Conservation (phyloP, 2,329 filamentous ascomycete species). For the Cytospora schulzeri region DNA sequence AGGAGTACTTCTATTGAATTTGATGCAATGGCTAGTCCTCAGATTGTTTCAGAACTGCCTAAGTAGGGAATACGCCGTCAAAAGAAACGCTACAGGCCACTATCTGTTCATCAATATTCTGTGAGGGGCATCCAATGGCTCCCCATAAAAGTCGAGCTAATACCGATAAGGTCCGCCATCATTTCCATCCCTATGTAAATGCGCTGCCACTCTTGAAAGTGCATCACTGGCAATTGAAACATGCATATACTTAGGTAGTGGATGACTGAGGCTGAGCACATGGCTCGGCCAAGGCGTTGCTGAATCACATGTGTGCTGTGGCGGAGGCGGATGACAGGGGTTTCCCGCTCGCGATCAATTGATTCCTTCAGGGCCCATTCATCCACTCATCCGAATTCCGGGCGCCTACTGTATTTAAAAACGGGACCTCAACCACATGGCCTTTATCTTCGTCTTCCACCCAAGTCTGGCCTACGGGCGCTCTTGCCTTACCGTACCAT, state of each 20-base stretch:
- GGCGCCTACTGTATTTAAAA: neutral
- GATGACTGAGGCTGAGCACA: conserved; percentile 23
- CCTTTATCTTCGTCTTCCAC: neutral
- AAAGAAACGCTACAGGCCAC: neutral
- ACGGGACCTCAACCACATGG: neutral
- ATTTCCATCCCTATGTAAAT: neutral
- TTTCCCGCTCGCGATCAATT: conserved; percentile 8
- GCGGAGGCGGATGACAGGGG: neutral
- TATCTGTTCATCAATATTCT: neutral
- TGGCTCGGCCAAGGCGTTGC: conserved; percentile 13
- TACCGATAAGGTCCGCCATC: neutral
- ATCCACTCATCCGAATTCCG: neutral
- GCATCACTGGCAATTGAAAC: neutral
- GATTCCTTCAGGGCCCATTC: neutral
- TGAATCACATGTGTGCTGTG: neutral
- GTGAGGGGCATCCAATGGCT: neutral
- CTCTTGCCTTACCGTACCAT: neutral
- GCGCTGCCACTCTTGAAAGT: neutral
- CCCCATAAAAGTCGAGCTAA: conserved; percentile 4
- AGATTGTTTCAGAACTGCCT: neutral
- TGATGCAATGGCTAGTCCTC: too few species aligned
- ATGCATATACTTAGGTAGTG: neutral
- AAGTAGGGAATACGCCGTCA: neutral
- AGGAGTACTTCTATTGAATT: conserved; percentile 5
- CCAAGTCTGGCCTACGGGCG: conserved; percentile 3